Evolutionary conservation across 305 asterid genomes (phyloP).

Genomic region (Fraxinus baroniana): DNA sequence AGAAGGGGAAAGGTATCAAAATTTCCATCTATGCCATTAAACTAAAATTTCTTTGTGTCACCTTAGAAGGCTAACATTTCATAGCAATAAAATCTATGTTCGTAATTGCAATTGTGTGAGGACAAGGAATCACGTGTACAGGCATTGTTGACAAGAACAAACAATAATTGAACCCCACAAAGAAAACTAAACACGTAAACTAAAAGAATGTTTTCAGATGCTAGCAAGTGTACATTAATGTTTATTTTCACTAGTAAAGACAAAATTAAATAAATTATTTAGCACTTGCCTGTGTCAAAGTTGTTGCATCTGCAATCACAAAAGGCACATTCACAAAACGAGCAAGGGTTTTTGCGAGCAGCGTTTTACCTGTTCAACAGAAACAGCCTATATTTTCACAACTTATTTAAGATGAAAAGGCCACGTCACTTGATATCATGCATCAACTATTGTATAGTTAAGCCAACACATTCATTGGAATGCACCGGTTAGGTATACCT

Average conservation of each 20-base stretch:
- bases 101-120: not conserved
- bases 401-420: constrained; percentile 25
- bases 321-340: constrained; percentile 96
- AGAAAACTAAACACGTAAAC: not conserved
- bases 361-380: constrained; percentile 73
- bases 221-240: not conserved
- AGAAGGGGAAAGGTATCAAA: not conserved
- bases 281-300: constrained; percentile 77
- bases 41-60: not conserved
- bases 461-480: constrained; percentile 22
- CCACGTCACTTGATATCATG: constrained; percentile 24
- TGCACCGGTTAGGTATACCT: constrained; percentile 41
- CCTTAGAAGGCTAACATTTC: not conserved
- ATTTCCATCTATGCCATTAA: constrained; percentile 1
- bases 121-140: not conserved
- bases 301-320: constrained; percentile 94
- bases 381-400: constrained; percentile 27
- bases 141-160: not conserved
- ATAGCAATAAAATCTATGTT: not conserved
- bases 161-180: not conserved
- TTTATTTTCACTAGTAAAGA: not conserved
- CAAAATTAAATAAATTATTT: not conserved
- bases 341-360: constrained; percentile 94
- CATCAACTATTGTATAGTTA: constrained; percentile 15
- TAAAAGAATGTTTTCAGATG: not conserved